Percentiles rank a stretch among this genome's conserved stretches.
These are phyloP conservation scores for Vitis rotundifolia DNA, from an alignment of 164 flowering plant genomes.

Conservation along the genomic window DNA sequence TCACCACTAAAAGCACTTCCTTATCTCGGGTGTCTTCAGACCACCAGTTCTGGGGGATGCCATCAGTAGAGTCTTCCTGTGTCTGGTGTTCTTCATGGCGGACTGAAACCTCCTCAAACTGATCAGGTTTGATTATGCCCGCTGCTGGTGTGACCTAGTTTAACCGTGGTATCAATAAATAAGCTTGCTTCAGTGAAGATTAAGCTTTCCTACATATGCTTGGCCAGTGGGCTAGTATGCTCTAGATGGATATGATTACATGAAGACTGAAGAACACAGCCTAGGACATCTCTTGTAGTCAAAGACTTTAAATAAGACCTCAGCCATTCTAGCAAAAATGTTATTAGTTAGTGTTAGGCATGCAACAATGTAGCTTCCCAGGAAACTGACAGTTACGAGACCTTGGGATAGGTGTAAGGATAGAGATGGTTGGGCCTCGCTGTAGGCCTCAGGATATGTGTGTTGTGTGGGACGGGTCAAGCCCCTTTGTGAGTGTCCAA, in stretches of 20 bases:
- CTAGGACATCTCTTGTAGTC: too few species aligned
- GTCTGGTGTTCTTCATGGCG: constrained; percentile 69
- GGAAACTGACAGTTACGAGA: too few species aligned
- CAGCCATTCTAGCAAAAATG: too few species aligned
- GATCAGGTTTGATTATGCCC: constrained; percentile 71
- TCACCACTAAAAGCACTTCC: constrained; percentile 58
- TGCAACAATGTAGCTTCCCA: too few species aligned
- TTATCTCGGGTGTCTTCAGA: constrained; percentile 88
- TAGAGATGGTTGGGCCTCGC: too few species aligned
- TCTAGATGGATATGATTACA: neutral
- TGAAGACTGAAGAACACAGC: neutral
- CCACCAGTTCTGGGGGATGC: constrained; percentile 86
- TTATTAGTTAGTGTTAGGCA: too few species aligned
- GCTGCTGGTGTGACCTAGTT: constrained; percentile 76
- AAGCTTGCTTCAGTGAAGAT: neutral
- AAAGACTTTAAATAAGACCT: too few species aligned
- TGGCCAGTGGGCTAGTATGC: neutral
- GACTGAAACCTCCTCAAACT: constrained; percentile 61
- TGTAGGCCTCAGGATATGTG: too few species aligned
- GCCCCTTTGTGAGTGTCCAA: too few species aligned
- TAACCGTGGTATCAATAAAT: neutral
- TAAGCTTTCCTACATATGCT: neutral
- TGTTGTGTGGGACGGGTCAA: too few species aligned
- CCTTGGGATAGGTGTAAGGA: too few species aligned
- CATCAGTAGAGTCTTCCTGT: constrained; percentile 72